Evolutionary conservation across 2,329 filamentous ascomycete genomes (phyloP), one percentile per base, ranked within the genome.

Genomic region (Eutypa lata): DNA sequence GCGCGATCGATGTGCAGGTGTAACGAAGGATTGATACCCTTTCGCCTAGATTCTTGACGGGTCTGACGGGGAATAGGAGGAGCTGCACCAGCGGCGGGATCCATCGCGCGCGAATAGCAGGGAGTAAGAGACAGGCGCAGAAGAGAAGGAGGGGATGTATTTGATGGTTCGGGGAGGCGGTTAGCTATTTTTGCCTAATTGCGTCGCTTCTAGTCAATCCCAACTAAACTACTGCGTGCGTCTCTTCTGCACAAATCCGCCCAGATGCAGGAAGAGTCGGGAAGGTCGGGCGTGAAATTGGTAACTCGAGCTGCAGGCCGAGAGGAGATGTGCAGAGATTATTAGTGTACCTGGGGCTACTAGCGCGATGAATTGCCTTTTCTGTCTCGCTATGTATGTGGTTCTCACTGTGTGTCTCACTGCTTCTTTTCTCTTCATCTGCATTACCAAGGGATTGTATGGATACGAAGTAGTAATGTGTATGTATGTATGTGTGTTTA

Each of bases 11-110:
- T 56, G 53, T 59, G 60, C 47, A 65, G 57, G 59, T 65, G 65
- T 60, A 66, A 56, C 5, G 65, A 64, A 53, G 62, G 65, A 57
- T 65, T 59, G 53, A 67, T 61, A 37, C 56, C 57, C 59, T 65
- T 71, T 53, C 65, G 64, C 38, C 65, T 63, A 28, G 68, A 61
- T 45, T 64, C 63, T 21, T 68, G 67, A 44, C 63, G 66, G 48
- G 61, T 52, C 45, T 66, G 66, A 45, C 62, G 63, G 48, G 66
- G 61, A 50, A 66, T 62, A 55, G 66, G 60, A 47, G 66, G 63
- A 18, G 59, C 53, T 40, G 60, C 56, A 50, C 56, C 57, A 50
- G 53, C 50, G 52, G 52, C 33, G 40, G 51, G 47, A 53, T 63
- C 62, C 62, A 64, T 64, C 48, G 52, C 52, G 55, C 40, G 58